Evolutionary conservation across 495 filamentous ascomycete genomes (phyloP), one percentile per base, ranked within the genome.

Genomic region (Podospora pseudoanserina): DNA sequence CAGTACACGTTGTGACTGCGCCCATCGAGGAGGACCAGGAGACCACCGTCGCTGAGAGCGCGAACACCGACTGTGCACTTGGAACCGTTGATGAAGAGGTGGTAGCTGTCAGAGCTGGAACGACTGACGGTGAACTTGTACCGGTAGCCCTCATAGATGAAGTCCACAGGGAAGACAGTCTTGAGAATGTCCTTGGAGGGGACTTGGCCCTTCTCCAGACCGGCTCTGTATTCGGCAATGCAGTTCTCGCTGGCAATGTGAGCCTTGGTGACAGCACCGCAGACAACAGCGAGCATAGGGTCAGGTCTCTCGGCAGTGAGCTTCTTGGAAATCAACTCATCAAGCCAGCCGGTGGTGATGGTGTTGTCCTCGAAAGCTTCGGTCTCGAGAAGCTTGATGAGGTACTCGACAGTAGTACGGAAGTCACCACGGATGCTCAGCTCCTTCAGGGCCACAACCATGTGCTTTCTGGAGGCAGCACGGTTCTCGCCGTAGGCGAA

Each of bases 351-450:
- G 23, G 95, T 99, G 11, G 95, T 98, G 79, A 99, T 99, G 59
- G 94, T 99, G 83, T 99, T 99, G 66, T 94, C 92, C 79, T 98
- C 94, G 80, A 99, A 99, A 57, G 95, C 95, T 49, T 96, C 94
- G 0, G 95, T 99, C 81, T 99, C 94, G 55, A 99, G 87, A 63
- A 99, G 88, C 83, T 99, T 99, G 79, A 99, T 98, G 60, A 99
- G 86, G 80, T 99, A 99, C 78, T 99, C 95, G 55, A 99, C 94
- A 6, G 95, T 99, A 57, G 94, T 98, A 73, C 94, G 85, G 86
- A 99, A 99, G 78, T 99, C 95, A 84, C 95, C 95, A 81, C 95
- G 96, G 83, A 99, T 99, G 81, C 94, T 98, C 74, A 99, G 80
- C 81, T 99, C 95, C 84, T 99, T 99, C 74, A 99, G 81, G 6